Base-by-base conservation (phyloP, 352 stramenopile genomes). In the Albugo candida region DNA sequence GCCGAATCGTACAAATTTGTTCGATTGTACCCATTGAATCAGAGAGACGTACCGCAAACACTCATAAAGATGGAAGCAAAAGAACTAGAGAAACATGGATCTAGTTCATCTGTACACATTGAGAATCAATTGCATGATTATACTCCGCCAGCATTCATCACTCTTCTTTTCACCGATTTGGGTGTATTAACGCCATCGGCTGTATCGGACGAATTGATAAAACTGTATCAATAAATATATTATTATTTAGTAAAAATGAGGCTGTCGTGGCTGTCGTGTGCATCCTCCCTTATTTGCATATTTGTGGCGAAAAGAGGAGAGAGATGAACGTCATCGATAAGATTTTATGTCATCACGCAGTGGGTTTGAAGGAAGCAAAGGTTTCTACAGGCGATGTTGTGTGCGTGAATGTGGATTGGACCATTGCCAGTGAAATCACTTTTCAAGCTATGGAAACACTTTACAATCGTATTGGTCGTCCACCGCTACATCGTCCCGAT, bases 1-100 rank as follows among this genome's bases (percentile, higher is more conserved):
- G 92, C 92, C 3, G 93, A 99, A 65, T 96, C 81, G 56, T 98
- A 97, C 69, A 99, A 98, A 58, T 99, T 99, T 67, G 92, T 92
- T 19, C 85, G 95, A 24, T 61, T 98, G 49, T 99, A 97, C 64
- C 95, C 95, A n/a, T 61, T 99, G 43, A 96, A 87, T 48, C 94
- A 99, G 67, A 65, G 76, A 39, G 95, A 98, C 65, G 67, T 97
- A 24, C 81, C 85, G 18, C 70, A 88, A 51, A 81, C 70, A 50
- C 62, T 79, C 20, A 80, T 75, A 40, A 50, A 46, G 34, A 55
- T 52, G 27, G 42, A 37, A 2, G 18, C 20, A 0, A 62, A 40
- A 38, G 61, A 69, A n/a, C 5, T 51, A 45, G 64, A 70, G 43
- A 66, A 78, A 8, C 8, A 51, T 16, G 16, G 49, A 16, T 43